These are phyloP conservation scores for Sarocladium oryzae DNA, from an alignment of 2,329 filamentous ascomycete genomes.

Conservation along the genomic window DNA sequence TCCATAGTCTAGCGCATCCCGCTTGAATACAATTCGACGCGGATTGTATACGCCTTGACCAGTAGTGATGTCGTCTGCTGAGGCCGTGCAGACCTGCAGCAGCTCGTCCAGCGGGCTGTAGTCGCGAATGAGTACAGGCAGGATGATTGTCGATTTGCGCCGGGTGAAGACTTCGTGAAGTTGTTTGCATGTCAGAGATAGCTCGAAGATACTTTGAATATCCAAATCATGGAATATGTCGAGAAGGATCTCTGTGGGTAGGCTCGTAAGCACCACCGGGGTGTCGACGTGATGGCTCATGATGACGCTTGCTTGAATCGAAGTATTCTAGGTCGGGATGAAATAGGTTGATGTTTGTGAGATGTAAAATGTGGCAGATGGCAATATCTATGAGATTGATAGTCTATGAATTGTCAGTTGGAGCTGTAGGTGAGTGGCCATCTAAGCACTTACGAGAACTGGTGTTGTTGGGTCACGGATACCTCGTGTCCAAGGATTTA, in stretches of 20 bases:
- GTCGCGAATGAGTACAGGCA: constrained; percentile 34
- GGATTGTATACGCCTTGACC: constrained; percentile 29
- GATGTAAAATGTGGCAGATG: too few relatives aligned
- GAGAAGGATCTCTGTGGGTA: constrained; percentile 42
- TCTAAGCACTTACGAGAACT: too few relatives aligned
- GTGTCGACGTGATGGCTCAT: not conserved
- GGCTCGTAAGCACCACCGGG: constrained; percentile 18
- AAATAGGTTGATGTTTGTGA: too few relatives aligned
- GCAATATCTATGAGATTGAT: too few relatives aligned
- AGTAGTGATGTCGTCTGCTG: constrained; percentile 26
- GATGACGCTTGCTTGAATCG: not conserved
- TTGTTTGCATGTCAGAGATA: constrained; percentile 30
- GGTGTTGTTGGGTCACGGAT: too few relatives aligned
- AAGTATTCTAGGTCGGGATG: not conserved
- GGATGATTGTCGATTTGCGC: constrained; percentile 35
- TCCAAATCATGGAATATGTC: constrained; percentile 41
- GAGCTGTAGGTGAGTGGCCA: too few relatives aligned
- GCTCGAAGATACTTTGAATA: constrained; percentile 31
- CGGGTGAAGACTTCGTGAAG: constrained; percentile 34
- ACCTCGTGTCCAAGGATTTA: not conserved
- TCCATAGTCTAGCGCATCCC: constrained; percentile 26
- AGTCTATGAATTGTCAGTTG: too few relatives aligned
- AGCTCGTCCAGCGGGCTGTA: constrained; percentile 39
- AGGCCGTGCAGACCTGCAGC: constrained; percentile 39
- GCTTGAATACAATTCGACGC: constrained; percentile 32